Conservation (phyloP, 2,329 filamentous ascomycete genomes). For the Delphinella strobiligena region DNA sequence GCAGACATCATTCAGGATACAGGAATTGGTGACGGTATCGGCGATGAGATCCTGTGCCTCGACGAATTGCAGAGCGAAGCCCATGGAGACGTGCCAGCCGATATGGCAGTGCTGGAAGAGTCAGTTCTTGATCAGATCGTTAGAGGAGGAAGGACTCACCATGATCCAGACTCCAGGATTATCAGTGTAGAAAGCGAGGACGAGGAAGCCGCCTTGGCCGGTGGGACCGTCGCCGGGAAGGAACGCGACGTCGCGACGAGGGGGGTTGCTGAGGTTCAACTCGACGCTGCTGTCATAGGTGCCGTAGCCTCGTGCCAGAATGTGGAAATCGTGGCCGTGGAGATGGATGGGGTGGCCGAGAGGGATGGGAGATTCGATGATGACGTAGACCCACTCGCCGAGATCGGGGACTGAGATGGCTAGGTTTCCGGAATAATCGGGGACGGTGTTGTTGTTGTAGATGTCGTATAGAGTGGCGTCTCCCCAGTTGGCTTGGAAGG, state of each 20-base stretch:
- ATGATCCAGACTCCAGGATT: conserved; percentile 22
- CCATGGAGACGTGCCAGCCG: conserved; percentile 20
- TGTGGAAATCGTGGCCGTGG: conserved; percentile 37
- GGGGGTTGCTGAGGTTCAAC: conserved; percentile 21
- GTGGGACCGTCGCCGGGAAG: conserved; percentile 15
- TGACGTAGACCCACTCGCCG: conserved; percentile 30
- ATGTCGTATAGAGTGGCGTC: conserved; percentile 28
- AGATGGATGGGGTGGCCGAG: conserved; percentile 36
- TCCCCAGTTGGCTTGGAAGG: conserved; percentile 26
- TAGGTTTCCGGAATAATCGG: conserved; percentile 20
- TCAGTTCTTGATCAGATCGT: conserved; percentile 1
- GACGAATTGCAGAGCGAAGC: conserved; percentile 18
- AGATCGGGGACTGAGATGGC: conserved; percentile 21
- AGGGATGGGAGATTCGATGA: conserved; percentile 27
- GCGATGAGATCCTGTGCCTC: conserved; percentile 11
- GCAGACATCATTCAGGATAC: conserved; percentile 14
- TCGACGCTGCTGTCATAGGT: conserved; percentile 19
- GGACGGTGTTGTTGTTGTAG: conserved; percentile 21
- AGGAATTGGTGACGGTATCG: conserved; percentile 9
- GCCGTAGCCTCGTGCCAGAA: conserved; percentile 25
- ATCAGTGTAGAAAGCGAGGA: conserved; percentile 21
- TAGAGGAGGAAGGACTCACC: conserved; percentile 4
- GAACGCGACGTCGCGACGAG: conserved; percentile 20
- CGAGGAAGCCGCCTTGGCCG: conserved; percentile 17
- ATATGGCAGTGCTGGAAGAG: conserved; percentile 15